A percentile compares a stretch with the other conserved stretches of the same genome.
These are phyloP conservation scores for Aspergillus sp. DNA, from an alignment of 2,329 filamentous ascomycete species.

Conservation along the genomic window DNA sequence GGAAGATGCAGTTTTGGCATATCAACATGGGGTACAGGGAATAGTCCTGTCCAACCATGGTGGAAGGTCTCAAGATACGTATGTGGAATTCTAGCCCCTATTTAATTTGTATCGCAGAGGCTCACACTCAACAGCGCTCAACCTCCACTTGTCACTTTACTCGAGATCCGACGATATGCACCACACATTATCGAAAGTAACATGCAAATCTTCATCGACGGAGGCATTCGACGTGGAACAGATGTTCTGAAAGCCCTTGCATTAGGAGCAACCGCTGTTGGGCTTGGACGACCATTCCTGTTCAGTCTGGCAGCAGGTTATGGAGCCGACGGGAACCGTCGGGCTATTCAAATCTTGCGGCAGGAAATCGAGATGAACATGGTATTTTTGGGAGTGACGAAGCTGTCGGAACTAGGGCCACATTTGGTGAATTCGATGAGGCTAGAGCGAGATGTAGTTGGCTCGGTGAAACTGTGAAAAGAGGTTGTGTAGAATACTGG, in stretches of 20 bases:
- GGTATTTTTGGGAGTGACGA: slow-evolving; percentile 35
- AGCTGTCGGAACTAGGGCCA: slow-evolving; percentile 28
- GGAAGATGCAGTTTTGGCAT: slow-evolving; percentile 52
- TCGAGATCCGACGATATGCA: slow-evolving; percentile 64
- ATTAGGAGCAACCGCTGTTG: slow-evolving; percentile 65
- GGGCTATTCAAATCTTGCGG: slow-evolving; percentile 35
- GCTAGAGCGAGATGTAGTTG: slow-evolving; percentile 34
- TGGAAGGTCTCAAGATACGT: slow-evolving; percentile 51
- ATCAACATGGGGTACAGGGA: slow-evolving; percentile 50
- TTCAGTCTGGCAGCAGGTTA: slow-evolving; percentile 60
- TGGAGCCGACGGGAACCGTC: slow-evolving; percentile 59
- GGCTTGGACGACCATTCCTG: slow-evolving; percentile 63
- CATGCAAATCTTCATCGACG: slow-evolving; percentile 66
- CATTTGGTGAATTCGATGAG: slow-evolving; percentile 36
- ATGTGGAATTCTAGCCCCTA: slow-evolving; percentile 3
- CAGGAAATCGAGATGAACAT: slow-evolving; percentile 40
- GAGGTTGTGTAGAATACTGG: not conserved
- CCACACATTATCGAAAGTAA: slow-evolving; percentile 59
- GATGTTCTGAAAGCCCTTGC: slow-evolving; percentile 70
- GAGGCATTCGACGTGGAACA: slow-evolving; percentile 65
- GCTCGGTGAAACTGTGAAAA: slow-evolving; percentile 32
- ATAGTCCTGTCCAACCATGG: slow-evolving; percentile 45
- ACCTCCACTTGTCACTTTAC: slow-evolving; percentile 59
- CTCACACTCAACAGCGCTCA: slow-evolving; percentile 25
- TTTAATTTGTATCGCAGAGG: not conserved